Conservation (phyloP, 179 eudicot species). For the Beta corolliflora region DNA sequence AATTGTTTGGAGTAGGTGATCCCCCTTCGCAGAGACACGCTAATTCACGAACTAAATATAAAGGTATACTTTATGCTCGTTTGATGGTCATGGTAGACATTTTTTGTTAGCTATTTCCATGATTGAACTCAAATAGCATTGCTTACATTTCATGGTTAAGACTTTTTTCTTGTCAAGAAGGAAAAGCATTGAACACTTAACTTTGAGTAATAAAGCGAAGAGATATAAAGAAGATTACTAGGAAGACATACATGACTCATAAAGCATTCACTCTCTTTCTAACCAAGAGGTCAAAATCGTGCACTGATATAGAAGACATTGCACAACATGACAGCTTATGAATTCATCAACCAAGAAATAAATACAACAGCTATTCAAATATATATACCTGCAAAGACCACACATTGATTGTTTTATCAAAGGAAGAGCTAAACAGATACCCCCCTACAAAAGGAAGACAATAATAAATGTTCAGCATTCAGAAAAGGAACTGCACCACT, state of each 20-base stretch:
- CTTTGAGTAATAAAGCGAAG: too few species aligned
- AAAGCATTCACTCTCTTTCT: conserved; percentile 2
- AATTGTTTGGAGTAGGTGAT: too few species aligned
- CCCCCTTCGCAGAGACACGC: not conserved
- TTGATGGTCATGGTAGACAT: not conserved
- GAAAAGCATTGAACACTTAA: not conserved
- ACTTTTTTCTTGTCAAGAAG: not conserved
- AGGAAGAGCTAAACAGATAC: conserved; percentile 85
- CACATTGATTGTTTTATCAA: conserved; percentile 71
- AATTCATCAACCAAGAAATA: not conserved
- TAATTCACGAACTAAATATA: not conserved
- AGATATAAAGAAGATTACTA: too few species aligned
- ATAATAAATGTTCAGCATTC: conserved; percentile 11
- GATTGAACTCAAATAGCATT: not conserved
- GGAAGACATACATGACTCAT: not conserved
- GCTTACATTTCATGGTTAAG: not conserved
- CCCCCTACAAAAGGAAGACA: conserved; percentile 61
- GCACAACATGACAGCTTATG: too few species aligned
- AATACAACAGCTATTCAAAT: conserved; percentile 1
- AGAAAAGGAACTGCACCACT: not conserved
- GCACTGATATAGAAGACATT: not conserved
- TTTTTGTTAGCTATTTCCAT: not conserved
- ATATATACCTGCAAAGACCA: conserved; percentile 86
- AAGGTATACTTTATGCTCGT: not conserved
- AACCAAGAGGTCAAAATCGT: not conserved